phyloP scores from a whole-genome alignment of 768 basidiomycete genomes.

The Rhodotorula babjevae region DNA sequence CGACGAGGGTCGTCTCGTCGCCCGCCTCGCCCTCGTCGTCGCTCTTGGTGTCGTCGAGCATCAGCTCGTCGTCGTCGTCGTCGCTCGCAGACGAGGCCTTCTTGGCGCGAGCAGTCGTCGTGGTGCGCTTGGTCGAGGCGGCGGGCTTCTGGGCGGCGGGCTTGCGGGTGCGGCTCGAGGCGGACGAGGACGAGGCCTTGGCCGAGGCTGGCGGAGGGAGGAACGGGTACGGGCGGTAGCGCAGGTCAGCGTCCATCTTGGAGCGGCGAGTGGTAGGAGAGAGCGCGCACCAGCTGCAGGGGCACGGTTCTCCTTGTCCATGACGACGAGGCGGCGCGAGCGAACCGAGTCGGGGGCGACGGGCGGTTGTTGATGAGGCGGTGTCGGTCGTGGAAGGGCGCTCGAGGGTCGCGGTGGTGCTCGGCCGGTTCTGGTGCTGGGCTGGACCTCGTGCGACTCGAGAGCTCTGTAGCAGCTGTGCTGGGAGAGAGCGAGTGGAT shows the following conservation, averaged over 20 bases:
- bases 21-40: background rate
- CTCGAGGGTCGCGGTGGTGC: too few relatives aligned
- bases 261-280: background rate
- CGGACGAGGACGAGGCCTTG: background rate
- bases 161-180: background rate
- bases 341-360: background rate
- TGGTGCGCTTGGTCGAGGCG: background rate
- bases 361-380: background rate
- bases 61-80: constrained; percentile 1
- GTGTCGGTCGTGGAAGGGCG: background rate
- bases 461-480: too few relatives aligned
- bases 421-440: too few relatives aligned
- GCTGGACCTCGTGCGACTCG: too few relatives aligned
- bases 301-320: constrained; percentile 12
- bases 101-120: background rate
- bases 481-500: too few relatives aligned
- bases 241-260: background rate
- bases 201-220: background rate
- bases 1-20: constrained; percentile 16
- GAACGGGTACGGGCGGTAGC: background rate
- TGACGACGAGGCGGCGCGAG: background rate
- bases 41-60: background rate
- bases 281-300: background rate
- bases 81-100: background rate
- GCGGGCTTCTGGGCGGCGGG: background rate